Evolutionary conservation across 176 grass and related monocot species (phyloP).

Genomic region (Avena sativa): DNA sequence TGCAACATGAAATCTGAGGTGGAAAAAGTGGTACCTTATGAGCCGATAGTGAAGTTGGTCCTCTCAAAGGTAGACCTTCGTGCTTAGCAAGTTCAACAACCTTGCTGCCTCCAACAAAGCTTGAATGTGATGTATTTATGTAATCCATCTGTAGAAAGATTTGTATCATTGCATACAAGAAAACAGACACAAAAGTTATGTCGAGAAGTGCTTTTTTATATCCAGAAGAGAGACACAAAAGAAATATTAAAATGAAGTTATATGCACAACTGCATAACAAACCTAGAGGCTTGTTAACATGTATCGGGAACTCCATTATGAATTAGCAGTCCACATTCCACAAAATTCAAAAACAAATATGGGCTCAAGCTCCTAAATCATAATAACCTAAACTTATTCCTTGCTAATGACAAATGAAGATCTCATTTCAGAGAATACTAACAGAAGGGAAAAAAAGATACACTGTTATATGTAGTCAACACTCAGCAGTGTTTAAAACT

Average conservation of each 20-base stretch:
- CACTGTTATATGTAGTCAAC: not conserved
- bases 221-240: constrained; percentile 35
- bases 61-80: constrained; percentile 52
- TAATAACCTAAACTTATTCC: not conserved
- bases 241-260: constrained; percentile 9
- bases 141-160: constrained; percentile 81
- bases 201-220: too few species aligned
- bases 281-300: constrained; percentile 18
- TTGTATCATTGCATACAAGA: constrained; percentile 32
- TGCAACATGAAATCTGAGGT: constrained; percentile 27
- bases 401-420: constrained; percentile 16
- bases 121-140: constrained; percentile 94
- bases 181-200: constrained; percentile 31
- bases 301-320: constrained; percentile 15
- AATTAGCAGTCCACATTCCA: not conserved
- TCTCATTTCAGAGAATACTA: not conserved
- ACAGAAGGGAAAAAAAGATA: not conserved
- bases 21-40: constrained; percentile 64
- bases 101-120: constrained; percentile 85
- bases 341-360: constrained; percentile 29
- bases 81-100: constrained; percentile 84
- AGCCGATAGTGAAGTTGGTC: constrained; percentile 44
- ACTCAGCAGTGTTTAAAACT: constrained; percentile 2
- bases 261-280: constrained; percentile 28
- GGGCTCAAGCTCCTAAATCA: not conserved